Percentiles rank a stretch among this genome's conserved stretches.
Evolutionary conservation across 495 filamentous ascomycete species (phyloP).

Genomic region (Zalerion maritima): DNA sequence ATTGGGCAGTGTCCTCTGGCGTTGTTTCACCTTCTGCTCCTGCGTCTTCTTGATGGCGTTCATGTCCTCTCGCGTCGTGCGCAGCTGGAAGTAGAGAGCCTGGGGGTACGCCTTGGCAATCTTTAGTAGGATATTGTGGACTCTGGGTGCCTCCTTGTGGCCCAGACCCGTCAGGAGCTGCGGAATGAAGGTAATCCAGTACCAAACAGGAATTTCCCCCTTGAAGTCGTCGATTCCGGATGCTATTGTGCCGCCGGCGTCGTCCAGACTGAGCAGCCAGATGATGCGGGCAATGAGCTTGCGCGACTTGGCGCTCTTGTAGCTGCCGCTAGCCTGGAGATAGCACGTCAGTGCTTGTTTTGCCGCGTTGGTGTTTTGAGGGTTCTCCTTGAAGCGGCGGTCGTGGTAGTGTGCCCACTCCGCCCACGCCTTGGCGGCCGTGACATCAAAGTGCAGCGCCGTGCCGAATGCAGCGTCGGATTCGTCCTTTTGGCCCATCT

Average conservation of each 20-base stretch:
- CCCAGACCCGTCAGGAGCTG: slow-evolving; percentile 82
- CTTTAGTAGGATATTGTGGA: slow-evolving; percentile 69
- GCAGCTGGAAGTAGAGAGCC: slow-evolving; percentile 82
- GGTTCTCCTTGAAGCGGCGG: slow-evolving; percentile 79
- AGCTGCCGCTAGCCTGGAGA: slow-evolving; percentile 85
- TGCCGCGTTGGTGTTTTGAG: slow-evolving; percentile 61
- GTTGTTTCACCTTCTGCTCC: slow-evolving; percentile 61
- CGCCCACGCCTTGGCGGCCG: slow-evolving; percentile 93
- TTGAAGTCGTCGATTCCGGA: slow-evolving; percentile 84
- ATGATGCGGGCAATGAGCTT: slow-evolving; percentile 90
- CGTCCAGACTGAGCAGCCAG: slow-evolving; percentile 91
- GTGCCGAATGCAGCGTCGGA: slow-evolving; percentile 89
- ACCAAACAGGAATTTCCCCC: slow-evolving; percentile 92
- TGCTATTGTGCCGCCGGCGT: slow-evolving; percentile 64
- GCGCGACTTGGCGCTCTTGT: slow-evolving; percentile 91
- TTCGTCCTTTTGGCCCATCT: slow-evolving; percentile 73
- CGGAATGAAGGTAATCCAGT: slow-evolving; percentile 98
- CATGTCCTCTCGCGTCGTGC: slow-evolving; percentile 94
- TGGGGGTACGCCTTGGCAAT: slow-evolving; percentile 93
- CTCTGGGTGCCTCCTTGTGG: slow-evolving; percentile 77
- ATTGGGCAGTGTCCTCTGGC: slow-evolving; percentile 21
- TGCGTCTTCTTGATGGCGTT: slow-evolving; percentile 75
- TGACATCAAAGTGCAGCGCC: slow-evolving; percentile 87
- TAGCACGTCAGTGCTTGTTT: slow-evolving; percentile 92
- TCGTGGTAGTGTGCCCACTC: slow-evolving; percentile 99